Conservation (phyloP, 768 basidiomycete species). For the Dendrothele bispora region DNA sequence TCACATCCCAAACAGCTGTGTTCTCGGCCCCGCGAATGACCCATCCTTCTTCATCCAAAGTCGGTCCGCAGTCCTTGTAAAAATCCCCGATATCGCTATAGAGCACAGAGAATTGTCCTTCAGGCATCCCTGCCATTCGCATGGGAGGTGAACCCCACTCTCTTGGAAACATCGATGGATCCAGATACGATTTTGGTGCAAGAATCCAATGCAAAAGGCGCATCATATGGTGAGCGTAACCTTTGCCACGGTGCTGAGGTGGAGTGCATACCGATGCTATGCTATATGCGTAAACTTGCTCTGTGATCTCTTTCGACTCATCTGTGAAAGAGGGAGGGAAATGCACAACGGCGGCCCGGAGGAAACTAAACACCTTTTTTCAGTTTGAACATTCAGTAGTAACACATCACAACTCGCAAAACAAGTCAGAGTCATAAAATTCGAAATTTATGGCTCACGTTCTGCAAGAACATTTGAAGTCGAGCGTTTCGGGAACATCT, state of each 20-base stretch:
- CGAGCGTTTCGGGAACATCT: conserved; percentile 45
- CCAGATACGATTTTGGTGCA: conserved; percentile 28
- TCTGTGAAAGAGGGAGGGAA: conserved; percentile 6
- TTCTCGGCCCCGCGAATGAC: conserved; percentile 30
- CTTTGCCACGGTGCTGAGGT: conserved; percentile 44
- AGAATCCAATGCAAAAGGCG: conserved; percentile 58
- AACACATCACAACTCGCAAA: neutral
- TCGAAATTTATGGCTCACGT: conserved; percentile 45
- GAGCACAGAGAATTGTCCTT: conserved; percentile 46
- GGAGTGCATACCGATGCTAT: conserved; percentile 62
- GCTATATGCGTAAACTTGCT: conserved; percentile 49
- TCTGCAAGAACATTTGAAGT: conserved; percentile 62
- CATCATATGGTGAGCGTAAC: conserved; percentile 68
- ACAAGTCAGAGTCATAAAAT: neutral
- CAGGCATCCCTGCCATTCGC: conserved; percentile 29
- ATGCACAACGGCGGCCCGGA: conserved; percentile 28
- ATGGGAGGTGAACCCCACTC: conserved; percentile 50
- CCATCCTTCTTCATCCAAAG: conserved; percentile 42
- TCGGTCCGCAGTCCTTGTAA: conserved; percentile 44
- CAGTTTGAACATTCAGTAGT: no score
- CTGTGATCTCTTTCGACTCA: no score
- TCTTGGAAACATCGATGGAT: conserved; percentile 23
- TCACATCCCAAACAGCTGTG: no score
- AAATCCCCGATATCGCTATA: conserved; percentile 57
- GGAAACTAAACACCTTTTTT: no score